phyloP scores from a whole-genome alignment of 2,329 filamentous ascomycete species.

The Nectriaceae sp. region DNA sequence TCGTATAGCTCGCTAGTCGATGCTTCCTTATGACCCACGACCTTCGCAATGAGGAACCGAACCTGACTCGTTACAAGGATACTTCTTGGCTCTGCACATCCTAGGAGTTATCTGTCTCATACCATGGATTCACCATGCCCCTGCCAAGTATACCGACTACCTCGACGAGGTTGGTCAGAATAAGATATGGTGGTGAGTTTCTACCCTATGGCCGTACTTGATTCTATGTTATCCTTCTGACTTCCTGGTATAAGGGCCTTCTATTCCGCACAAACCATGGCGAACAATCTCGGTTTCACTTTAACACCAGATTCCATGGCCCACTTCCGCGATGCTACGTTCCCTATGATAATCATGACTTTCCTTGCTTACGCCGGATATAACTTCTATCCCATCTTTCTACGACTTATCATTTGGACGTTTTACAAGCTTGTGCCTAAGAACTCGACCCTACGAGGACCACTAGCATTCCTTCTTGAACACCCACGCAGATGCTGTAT shows the following conservation, averaged over 20 bases:
- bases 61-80: conserved; percentile 40
- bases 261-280: conserved; percentile 53
- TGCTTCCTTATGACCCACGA: not conserved
- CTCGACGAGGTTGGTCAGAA: conserved; percentile 40
- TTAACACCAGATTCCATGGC: conserved; percentile 58
- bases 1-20: not conserved
- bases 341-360: conserved; percentile 48
- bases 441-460: conserved; percentile 39
- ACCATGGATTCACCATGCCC: conserved; percentile 46
- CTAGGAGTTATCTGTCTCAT: conserved; percentile 51
- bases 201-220: not conserved
- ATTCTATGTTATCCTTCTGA: conserved; percentile 4
- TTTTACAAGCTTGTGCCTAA: conserved; percentile 49
- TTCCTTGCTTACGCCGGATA: conserved; percentile 54
- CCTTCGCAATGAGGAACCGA: too few species aligned
- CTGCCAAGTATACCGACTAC: conserved; percentile 42
- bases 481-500: conserved; percentile 66
- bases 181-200: conserved; percentile 50
- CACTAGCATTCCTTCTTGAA: conserved; percentile 59
- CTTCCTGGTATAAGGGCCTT: conserved; percentile 50
- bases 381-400: conserved; percentile 58
- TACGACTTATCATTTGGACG: conserved; percentile 60
- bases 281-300: conserved; percentile 55
- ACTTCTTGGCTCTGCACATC: conserved; percentile 47
- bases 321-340: conserved; percentile 45